Base-by-base conservation (phyloP, 2,329 filamentous ascomycete species). In the Dendryphion nanum region DNA sequence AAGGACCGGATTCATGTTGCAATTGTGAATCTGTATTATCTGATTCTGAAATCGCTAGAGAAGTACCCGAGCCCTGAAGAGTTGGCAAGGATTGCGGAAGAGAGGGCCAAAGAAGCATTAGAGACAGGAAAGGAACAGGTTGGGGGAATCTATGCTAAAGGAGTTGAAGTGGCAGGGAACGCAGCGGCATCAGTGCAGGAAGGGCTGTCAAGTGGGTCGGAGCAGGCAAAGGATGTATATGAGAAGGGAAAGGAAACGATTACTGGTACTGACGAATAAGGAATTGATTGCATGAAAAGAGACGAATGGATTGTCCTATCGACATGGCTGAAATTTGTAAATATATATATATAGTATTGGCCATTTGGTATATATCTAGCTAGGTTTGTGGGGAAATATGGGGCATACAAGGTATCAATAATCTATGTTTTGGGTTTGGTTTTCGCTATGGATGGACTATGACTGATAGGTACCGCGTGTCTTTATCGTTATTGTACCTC, bases 1-100 rank as follows among this genome's bases (percentile, higher is more conserved):
- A 95, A 95, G 66, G 86, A 91, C 39, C 69, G 78, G 4, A 78
- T 93, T 6, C 86, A 95, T 60, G 74, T 78, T 18, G 63, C 83
- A 13, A 79, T 95, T 39, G 78, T 94, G 42, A 79, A 79, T 46
- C 53, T 83, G 4, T 94, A 91, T 66, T 85, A 87, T 49, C 56
- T 82, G 5, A 57, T 85, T 2, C 65, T 85, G n/a, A 68, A 68
- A 40, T 45, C 64, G n/a, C 60, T 70, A 42, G 60, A 65, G 48
- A 53, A 61, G 37, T 73, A 61, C 31, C 63, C 66, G 2, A 54
- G 68, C 48, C 63, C 66, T 12, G 61, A 60, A 13, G 67, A 73
- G 42, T 37, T 73, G 23, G 55, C 58, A 23, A 48, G 56, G 35
- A 51, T 50, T 41, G 61, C 61, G 3, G 46, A 53, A 6, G 53